These are phyloP conservation scores for Acmispon strigosus DNA, from an alignment of 306 rosid species.

Conservation along the genomic window DNA sequence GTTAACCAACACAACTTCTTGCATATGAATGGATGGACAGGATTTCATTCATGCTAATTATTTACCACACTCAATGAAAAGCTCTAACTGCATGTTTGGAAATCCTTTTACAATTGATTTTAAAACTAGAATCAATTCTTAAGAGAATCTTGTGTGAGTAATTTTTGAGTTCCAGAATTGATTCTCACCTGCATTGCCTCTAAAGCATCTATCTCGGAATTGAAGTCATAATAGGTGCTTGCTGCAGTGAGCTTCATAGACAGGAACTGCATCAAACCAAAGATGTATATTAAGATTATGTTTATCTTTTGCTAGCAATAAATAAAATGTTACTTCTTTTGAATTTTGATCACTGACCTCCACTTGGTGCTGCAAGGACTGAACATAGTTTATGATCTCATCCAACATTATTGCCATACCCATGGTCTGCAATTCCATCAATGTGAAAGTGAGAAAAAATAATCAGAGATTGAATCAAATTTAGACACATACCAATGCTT, in stretches of 20 bases:
- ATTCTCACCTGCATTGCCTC: constrained; percentile 53
- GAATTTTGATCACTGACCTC: constrained; percentile 42
- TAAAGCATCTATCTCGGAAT: constrained; percentile 48
- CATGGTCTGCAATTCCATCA: constrained; percentile 61
- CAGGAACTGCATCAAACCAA: constrained; percentile 58
- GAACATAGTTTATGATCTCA: constrained; percentile 92
- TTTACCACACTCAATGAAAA: too few relatives aligned
- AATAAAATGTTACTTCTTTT: neutral
- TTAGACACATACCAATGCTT: neutral
- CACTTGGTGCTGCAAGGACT: constrained; percentile 85
- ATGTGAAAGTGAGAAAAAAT: neutral
- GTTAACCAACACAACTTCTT: too few relatives aligned
- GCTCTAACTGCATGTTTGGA: too few relatives aligned
- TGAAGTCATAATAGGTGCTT: constrained; percentile 62
- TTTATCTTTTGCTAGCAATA: neutral
- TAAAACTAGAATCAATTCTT: too few relatives aligned
- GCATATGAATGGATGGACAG: too few relatives aligned
- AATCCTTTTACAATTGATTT: too few relatives aligned
- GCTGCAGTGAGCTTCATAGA: constrained; percentile 83
- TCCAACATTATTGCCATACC: constrained; percentile 95
- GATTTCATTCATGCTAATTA: too few relatives aligned
- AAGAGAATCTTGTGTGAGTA: too few relatives aligned
- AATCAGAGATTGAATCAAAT: neutral
- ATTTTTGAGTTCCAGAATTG: too few relatives aligned
- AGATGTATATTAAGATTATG: neutral